phyloP scores from a whole-genome alignment of 306 rosid species.

The Inga oerstediana region DNA sequence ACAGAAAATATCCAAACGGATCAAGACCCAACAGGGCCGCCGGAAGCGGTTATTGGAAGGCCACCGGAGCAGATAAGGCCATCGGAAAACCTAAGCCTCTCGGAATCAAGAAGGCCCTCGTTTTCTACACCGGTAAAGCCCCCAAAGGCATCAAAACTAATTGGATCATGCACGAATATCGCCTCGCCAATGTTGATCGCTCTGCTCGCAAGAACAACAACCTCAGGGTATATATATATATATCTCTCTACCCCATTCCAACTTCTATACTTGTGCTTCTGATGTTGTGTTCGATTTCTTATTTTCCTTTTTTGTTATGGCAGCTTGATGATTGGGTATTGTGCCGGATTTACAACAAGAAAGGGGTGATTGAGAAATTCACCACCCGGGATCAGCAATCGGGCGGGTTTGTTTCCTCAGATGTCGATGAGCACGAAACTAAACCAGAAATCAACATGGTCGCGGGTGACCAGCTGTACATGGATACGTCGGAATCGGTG shows the following conservation, averaged over 20 bases:
- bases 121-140: slow-evolving; percentile 89
- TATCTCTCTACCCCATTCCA: background rate
- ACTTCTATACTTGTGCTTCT: background rate
- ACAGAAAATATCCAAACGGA: slow-evolving; percentile 92
- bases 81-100: slow-evolving; percentile 80
- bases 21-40: slow-evolving; percentile 96
- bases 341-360: slow-evolving; percentile 93
- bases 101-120: slow-evolving; percentile 92
- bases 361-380: slow-evolving; percentile 67
- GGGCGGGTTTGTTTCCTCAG: slow-evolving; percentile 28
- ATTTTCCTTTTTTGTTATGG: background rate
- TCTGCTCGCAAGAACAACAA: slow-evolving; percentile 71
- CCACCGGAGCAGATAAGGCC: slow-evolving; percentile 95
- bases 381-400: slow-evolving; percentile 28
- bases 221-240: slow-evolving; percentile 59
- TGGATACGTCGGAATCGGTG: slow-evolving; percentile 65
- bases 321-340: slow-evolving; percentile 99
- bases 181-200: slow-evolving; percentile 94
- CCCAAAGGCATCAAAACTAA: slow-evolving; percentile 85
- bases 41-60: slow-evolving; percentile 92
- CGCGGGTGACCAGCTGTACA: slow-evolving; percentile 41
- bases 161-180: slow-evolving; percentile 99
- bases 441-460: slow-evolving; percentile 55
- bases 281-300: background rate
- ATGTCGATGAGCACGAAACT: slow-evolving; percentile 58